Evolutionary conservation across 768 basidiomycete genomes (phyloP).

Genomic region (Lentinus tigrinus): DNA sequence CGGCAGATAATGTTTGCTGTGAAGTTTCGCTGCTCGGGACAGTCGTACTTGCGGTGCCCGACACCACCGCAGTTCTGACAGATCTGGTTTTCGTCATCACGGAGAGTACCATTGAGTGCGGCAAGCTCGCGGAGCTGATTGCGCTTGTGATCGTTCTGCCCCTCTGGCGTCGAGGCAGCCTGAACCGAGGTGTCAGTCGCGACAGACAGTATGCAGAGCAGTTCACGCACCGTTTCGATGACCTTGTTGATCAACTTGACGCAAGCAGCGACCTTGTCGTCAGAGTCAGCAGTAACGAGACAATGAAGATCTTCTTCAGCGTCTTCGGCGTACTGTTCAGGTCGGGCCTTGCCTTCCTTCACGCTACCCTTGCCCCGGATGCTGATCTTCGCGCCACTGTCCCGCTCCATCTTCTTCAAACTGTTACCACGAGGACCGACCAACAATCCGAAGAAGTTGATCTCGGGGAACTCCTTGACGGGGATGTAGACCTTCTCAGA

Average conservation of each 20-base stretch:
- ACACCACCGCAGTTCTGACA: constrained; percentile 96
- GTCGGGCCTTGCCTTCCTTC: constrained; percentile 96
- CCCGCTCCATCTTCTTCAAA: constrained; percentile 98
- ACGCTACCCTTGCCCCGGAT: constrained; percentile 98
- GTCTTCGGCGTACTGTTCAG: constrained; percentile 93
- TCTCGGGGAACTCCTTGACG: constrained; percentile 99
- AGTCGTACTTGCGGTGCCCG: constrained; percentile 98
- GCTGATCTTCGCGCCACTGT: constrained; percentile 97
- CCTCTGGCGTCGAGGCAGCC: constrained; percentile 99
- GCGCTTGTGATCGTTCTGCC: constrained; percentile 98
- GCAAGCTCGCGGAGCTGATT: constrained; percentile 98
- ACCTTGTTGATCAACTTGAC: constrained; percentile 96
- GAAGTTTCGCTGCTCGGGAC: constrained; percentile 97
- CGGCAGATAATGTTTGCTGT: constrained; percentile 99
- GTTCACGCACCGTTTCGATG: constrained; percentile 84
- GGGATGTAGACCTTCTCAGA: constrained; percentile 99
- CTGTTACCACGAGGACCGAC: constrained; percentile 99
- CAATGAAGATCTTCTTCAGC: constrained; percentile 99
- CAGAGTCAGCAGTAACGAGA: constrained; percentile 88
- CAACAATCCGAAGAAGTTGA: constrained; percentile 98
- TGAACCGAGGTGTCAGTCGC: constrained; percentile 32
- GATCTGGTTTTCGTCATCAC: constrained; percentile 99
- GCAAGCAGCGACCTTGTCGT: constrained; percentile 88
- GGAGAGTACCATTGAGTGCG: constrained; percentile 95
- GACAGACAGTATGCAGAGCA: background rate